Percentiles rank a stretch among this genome's conserved stretches.
phyloP scores from a whole-genome alignment of 1,284 basidiomycete species.

The Tetrapyrgos nigripes region DNA sequence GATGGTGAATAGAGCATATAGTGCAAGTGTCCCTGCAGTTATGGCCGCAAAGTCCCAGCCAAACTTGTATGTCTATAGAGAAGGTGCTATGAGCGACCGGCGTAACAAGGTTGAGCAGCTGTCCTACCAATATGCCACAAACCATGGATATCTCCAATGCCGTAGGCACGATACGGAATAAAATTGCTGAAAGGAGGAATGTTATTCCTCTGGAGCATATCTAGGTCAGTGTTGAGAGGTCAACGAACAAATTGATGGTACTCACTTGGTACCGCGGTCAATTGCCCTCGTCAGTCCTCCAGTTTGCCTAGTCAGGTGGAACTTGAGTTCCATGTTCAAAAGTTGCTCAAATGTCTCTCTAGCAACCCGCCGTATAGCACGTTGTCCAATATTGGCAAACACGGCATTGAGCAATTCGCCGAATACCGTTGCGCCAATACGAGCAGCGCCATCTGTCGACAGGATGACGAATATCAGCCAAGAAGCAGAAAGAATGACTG shows the following conservation, averaged over 20 bases:
- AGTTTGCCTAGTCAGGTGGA: conserved; percentile 94
- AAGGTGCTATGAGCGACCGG: conserved; percentile 9
- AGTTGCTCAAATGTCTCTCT: conserved; percentile 94
- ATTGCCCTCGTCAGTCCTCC: conserved; percentile 97
- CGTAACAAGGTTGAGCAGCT: conserved; percentile 16
- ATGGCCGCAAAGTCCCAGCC: conserved; percentile 97
- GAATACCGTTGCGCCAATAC: conserved; percentile 90
- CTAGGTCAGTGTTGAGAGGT: no score
- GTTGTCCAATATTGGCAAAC: conserved; percentile 96
- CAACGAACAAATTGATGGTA: no score
- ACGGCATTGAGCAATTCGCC: conserved; percentile 95
- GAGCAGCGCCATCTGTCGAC: conserved; percentile 83
- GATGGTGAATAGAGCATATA: conserved; percentile 98
- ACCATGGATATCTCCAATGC: conserved; percentile 97
- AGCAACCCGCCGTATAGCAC: conserved; percentile 93
- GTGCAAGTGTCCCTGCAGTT: conserved; percentile 84
- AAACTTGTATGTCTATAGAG: conserved; percentile 88
- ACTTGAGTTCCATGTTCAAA: conserved; percentile 89
- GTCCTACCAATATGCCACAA: conserved; percentile 89
- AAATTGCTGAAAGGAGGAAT: conserved; percentile 91
- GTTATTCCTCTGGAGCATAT: conserved; percentile 83
- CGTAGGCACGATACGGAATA: conserved; percentile 96
- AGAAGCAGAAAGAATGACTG: background rate
- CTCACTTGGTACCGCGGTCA: conserved; percentile 95
- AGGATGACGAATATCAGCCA: background rate